These are phyloP conservation scores for Colletotrichum lentis DNA, from an alignment of 2,329 filamentous ascomycete genomes.

Conservation along the genomic window DNA sequence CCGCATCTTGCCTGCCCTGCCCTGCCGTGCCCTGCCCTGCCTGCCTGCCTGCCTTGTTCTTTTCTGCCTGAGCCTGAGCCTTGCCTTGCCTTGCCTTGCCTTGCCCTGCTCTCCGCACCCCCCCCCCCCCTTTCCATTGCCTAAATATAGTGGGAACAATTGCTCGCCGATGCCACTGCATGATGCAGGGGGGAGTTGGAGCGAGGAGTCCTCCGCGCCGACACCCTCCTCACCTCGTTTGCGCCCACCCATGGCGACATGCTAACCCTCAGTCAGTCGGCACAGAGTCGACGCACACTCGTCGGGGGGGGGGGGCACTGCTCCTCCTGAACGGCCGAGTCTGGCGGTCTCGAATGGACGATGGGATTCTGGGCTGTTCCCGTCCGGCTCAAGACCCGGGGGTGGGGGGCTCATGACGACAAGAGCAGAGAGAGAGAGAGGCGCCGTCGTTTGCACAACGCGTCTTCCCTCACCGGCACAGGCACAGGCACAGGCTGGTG, in stretches of 20 bases:
- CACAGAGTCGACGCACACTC: slow-evolving; percentile 1
- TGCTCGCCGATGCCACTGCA: slow-evolving; percentile 33
- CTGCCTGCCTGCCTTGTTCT: not conserved
- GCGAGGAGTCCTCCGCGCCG: slow-evolving; percentile 3
- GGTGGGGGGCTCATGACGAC: slow-evolving; percentile 15
- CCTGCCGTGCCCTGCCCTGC: not conserved
- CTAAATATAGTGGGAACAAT: slow-evolving; percentile 37
- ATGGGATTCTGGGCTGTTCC: slow-evolving; percentile 1
- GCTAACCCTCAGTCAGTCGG: slow-evolving; percentile 26
- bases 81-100: too few relatives aligned
- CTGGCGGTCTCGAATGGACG: slow-evolving; percentile 6
- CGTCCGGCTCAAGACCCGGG: slow-evolving; percentile 15
- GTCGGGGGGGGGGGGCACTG: not conserved
- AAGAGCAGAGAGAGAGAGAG: not conserved
- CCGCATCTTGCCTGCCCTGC: not conserved
- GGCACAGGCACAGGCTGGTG: too few relatives aligned
- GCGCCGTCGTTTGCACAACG: not conserved
- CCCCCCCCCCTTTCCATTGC: not conserved
- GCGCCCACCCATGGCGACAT: not conserved
- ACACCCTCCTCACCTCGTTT: slow-evolving; percentile 22
- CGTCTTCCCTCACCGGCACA: slow-evolving; percentile 1
- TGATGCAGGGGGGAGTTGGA: slow-evolving; percentile 34
- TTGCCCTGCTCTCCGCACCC: not conserved
- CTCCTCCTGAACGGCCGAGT: slow-evolving; percentile 20
- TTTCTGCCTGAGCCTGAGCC: not conserved